Evolutionary conservation across 106 monocot species (phyloP).

Genomic region (Acanthochlamys bracteata): DNA sequence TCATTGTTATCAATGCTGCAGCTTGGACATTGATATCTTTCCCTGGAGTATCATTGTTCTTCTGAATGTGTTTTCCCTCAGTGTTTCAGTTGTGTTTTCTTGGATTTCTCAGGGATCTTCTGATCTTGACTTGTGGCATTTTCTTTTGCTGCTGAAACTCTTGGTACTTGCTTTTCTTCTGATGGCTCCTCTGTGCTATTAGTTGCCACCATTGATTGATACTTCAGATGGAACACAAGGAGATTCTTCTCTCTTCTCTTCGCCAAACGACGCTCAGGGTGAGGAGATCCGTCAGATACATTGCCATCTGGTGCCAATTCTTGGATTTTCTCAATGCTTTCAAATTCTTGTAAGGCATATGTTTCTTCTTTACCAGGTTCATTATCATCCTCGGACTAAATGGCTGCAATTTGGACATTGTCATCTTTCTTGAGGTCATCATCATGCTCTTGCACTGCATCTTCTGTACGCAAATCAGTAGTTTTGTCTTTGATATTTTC

Average conservation of each 20-base stretch:
- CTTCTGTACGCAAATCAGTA: too few species aligned
- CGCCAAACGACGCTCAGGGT: not conserved
- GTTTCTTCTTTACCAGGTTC: too few species aligned
- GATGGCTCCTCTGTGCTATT: not conserved
- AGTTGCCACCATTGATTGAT: not conserved
- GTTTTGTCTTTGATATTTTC: too few species aligned
- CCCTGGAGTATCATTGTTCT: slow-evolving; percentile 1
- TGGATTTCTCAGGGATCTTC: not conserved
- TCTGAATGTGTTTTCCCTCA: slow-evolving; percentile 4
- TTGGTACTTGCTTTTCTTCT: not conserved
- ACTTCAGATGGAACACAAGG: not conserved
- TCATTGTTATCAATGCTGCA: not conserved
- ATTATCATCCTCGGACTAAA: too few species aligned
- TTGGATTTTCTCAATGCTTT: too few species aligned
- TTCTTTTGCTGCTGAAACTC: not conserved
- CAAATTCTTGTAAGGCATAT: too few species aligned
- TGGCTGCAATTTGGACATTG: too few species aligned
- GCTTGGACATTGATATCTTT: slow-evolving; percentile 5
- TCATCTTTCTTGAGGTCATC: too few species aligned
- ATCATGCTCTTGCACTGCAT: too few species aligned
- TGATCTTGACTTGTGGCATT: not conserved
- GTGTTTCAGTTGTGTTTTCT: not conserved
- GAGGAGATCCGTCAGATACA: not conserved
- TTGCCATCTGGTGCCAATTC: not conserved
- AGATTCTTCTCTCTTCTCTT: not conserved